phyloP scores from a whole-genome alignment of 2,329 filamentous ascomycete genomes.

The Penicillium sp. region DNA sequence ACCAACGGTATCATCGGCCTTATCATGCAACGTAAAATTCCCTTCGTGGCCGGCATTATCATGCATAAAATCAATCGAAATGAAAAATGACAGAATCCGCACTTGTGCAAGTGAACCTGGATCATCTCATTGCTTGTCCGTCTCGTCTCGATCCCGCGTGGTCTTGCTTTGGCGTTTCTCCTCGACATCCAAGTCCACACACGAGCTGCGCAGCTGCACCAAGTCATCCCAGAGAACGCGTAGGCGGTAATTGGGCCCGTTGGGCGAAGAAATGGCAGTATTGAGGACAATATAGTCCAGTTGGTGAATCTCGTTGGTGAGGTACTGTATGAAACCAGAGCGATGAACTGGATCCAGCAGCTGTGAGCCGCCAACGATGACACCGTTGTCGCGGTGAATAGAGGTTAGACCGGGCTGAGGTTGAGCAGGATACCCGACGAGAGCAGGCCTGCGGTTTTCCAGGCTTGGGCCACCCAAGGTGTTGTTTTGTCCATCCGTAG shows the following conservation, averaged over 20 bases:
- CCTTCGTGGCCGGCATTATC: too few relatives aligned
- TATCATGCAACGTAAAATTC: too few relatives aligned
- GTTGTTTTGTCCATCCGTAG: neutral
- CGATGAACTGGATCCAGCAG: neutral
- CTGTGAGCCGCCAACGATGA: neutral
- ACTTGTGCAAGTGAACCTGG: too few relatives aligned
- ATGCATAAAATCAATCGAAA: too few relatives aligned
- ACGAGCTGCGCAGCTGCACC: neutral
- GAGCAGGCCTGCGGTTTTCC: neutral
- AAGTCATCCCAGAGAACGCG: neutral
- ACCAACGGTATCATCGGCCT: too few relatives aligned
- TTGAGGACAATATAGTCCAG: neutral
- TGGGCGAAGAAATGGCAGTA: neutral
- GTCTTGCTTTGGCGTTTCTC: neutral
- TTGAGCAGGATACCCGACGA: too few relatives aligned
- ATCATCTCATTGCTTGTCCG: neutral
- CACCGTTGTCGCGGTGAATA: too few relatives aligned
- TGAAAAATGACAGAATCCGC: too few relatives aligned
- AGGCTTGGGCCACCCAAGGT: neutral
- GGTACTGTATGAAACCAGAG: neutral
- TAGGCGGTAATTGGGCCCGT: neutral
- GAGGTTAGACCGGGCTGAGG: too few relatives aligned
- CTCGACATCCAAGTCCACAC: neutral
- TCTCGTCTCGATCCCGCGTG: neutral
- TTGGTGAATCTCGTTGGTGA: neutral